Base-by-base conservation (phyloP, 164 flowering plant genomes). In the Sextonia rubra region DNA sequence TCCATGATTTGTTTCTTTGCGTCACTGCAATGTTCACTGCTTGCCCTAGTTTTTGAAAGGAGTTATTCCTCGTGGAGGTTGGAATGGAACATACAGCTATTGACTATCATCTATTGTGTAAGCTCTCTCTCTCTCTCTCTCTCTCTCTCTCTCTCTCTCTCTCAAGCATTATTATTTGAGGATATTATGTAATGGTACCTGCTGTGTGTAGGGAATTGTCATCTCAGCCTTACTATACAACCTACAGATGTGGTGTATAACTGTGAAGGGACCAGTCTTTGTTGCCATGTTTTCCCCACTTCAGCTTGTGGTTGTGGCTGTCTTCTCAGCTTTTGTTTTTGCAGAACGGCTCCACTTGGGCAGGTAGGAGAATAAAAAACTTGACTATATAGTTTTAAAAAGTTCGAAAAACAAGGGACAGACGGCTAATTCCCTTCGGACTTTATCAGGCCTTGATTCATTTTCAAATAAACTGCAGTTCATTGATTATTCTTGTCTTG, bases 281-380 rank as follows among this genome's bases (percentile, higher is more conserved):
- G 69, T 69, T n/a, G 82, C 87, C 18, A 83, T 85, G 86, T 83
- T 85, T 69, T 71, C 64, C 52, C 89, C 87, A 1, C 55, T 86
- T 6, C 70, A 47, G 1, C 74, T 83, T 8, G 65, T 83, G 0
- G 25, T 78, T 25, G 81, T 79, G 3, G 83, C 74, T 22, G 29
- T 83, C 11, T 82, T 81, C 74, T 85, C 87, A 3, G 87, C 85
- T 22, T 2, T 82, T 71, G 77, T 70, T 27, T 83, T 85, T 60
- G 84, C 82, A 49, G 87, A 83, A 71, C 70, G 75, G 25, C 77
- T 85, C 65, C 85, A 80, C 75, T 64, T 83, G 69, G 83, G 86
- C 75, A 84, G 89, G 89, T 86, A 47, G 12, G n/a, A n/a, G n/a
- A n/a, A n/a, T n/a, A n/a, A n/a, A n/a, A n/a, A n/a, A n/a, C n/a